A percentile compares a stretch with the other conserved stretches of the same genome.
phyloP scores from a whole-genome alignment of 768 basidiomycete species.

The Tylopilus rubrobrunneus region DNA sequence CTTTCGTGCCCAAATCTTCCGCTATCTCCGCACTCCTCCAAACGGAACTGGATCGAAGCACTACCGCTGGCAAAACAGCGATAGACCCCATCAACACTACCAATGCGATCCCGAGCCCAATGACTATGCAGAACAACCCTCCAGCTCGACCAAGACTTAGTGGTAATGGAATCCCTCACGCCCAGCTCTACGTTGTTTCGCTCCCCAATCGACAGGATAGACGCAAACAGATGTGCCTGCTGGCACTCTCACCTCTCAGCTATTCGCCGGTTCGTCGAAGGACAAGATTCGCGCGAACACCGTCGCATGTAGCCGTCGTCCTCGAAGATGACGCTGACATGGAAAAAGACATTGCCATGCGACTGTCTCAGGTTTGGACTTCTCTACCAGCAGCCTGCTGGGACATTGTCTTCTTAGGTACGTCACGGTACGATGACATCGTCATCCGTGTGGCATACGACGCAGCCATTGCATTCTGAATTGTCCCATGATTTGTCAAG shows the following conservation, averaged over 20 bases:
- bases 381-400: too few species aligned
- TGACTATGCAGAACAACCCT: not conserved
- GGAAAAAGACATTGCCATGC: too few species aligned
- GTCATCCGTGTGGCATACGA: too few species aligned
- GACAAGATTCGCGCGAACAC: too few species aligned
- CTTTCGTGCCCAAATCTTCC: slow-evolving; percentile 9
- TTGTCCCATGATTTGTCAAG: slow-evolving; percentile 30
- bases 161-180: slow-evolving; percentile 36
- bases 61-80: not conserved
- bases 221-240: slow-evolving; percentile 55
- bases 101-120: not conserved
- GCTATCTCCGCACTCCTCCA: slow-evolving; percentile 13
- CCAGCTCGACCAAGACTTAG: not conserved
- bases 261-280: too few species aligned
- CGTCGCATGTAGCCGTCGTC: too few species aligned
- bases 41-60: slow-evolving; percentile 11
- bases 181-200: slow-evolving; percentile 53
- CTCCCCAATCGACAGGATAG: slow-evolving; percentile 55
- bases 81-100: not conserved
- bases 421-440: too few species aligned
- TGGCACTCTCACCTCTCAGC: too few species aligned
- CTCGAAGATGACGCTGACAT: too few species aligned
- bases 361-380: too few species aligned
- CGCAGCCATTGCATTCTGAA: too few species aligned
- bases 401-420: too few species aligned